Percentiles rank a stretch among this genome's conserved stretches.
These are phyloP conservation scores for Solanum etuberosum DNA, from an alignment of 257 asterid species.

Conservation along the genomic window DNA sequence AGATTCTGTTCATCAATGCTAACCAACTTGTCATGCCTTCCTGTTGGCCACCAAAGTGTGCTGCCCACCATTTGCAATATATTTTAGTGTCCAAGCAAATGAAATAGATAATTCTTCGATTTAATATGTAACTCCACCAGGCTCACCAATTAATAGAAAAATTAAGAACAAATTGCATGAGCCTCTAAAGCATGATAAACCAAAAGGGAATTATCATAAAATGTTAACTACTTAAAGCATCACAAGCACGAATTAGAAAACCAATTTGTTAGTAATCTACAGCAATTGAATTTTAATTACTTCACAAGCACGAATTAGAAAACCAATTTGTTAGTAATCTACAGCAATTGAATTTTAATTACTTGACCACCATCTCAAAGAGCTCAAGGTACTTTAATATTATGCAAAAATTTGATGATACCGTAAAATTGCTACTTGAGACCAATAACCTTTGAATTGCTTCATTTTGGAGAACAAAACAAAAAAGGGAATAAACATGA, in stretches of 20 bases:
- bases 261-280: neutral
- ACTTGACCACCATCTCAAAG: neutral
- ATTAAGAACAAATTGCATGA: neutral
- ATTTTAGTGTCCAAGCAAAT: slow-evolving; percentile 9
- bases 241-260: neutral
- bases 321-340: neutral
- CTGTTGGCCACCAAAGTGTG: slow-evolving; percentile 95
- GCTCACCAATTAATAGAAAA: neutral
- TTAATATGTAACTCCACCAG: neutral
- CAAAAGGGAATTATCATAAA: neutral
- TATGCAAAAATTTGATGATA: neutral
- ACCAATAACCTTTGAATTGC: neutral
- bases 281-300: too few relatives aligned
- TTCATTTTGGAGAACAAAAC: neutral
- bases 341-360: neutral
- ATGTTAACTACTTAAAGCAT: neutral
- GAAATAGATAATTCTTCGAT: neutral
- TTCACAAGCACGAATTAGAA: neutral
- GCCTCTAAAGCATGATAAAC: neutral
- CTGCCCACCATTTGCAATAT: slow-evolving; percentile 32
- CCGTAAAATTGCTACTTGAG: neutral
- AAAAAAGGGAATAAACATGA: neutral
- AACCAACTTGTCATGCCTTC: slow-evolving; percentile 88
- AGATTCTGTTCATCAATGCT: slow-evolving; percentile 87
- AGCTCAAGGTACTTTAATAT: neutral